Base-by-base conservation (phyloP, 331 rosid genomes). In the Acacia concinna region DNA sequence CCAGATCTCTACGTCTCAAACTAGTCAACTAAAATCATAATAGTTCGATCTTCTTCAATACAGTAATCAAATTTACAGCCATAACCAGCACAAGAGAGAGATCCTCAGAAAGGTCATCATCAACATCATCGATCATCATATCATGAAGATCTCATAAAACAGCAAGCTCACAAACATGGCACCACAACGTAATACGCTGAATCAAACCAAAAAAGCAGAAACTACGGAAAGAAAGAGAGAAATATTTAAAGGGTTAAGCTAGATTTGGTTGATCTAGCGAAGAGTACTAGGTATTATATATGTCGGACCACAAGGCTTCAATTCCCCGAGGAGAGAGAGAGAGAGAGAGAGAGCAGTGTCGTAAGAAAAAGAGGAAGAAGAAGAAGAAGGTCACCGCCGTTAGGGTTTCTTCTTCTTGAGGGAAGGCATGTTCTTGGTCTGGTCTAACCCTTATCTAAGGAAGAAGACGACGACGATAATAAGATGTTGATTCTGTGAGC, bases 221-320 rank as follows among this genome's bases (percentile, higher is more conserved):
- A 72, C 68, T 62, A 70, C 13, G 1, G 65, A 21, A 38, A 71
- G 51, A 18, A 14, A 21, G 28, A 74, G 40, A 46, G 44, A 65
- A 65, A 27, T 5, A 18, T 18, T 18, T 49, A 54, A 78, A 86
- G 54, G 8, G 20, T 21, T 0, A 9, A 23, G 21, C 20, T 66
- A 40, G 73, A 66, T 49, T 67, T 68, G 73, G 73, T 38, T 40
- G 73, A 68, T 68, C 52, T 40, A 89, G 89, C 86, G 81, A 83
- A 88, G 43, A 85, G 43, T 37, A 56, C 32, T 57, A 66, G 47
- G 18, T n/a, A n/a, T 18, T n/a, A 11, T 10, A 40, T 91, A 90
- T n/a, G 63, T 91, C 97, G 97, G 97, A 92, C 97, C 97, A 65
- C 21, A 56, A 83, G 73, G 92, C 97, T 92, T 92, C 97, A 82